Evolutionary conservation across 1,139 yeast genomes (phyloP).

Genomic region (Suhomyces taliae): DNA sequence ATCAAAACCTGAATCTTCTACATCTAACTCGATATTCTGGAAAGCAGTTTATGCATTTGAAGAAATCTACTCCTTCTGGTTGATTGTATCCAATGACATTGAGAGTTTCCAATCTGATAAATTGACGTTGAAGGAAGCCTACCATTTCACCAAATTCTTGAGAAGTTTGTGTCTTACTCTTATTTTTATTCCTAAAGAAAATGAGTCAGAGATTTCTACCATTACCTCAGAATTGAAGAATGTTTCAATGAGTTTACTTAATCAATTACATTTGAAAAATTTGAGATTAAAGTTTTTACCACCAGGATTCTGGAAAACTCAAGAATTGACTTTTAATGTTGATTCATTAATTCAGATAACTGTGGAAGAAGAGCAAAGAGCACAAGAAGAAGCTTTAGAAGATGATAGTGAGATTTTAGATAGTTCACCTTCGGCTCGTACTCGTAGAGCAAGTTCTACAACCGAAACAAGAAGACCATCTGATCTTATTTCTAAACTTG

Average conservation of each 20-base stretch:
- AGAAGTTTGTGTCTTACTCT: constrained; percentile 55
- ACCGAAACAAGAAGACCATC: neutral
- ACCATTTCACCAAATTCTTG: constrained; percentile 48
- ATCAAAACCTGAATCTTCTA: constrained; percentile 10
- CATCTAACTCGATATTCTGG: constrained; percentile 27
- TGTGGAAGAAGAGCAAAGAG: constrained; percentile 39
- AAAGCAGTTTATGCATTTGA: constrained; percentile 37
- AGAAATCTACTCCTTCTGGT: constrained; percentile 55
- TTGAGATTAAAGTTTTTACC: constrained; percentile 60
- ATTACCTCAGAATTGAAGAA: constrained; percentile 25
- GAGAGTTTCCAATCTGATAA: constrained; percentile 53
- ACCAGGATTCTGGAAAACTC: constrained; percentile 57
- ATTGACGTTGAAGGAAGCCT: constrained; percentile 48
- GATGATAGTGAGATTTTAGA: constrained; percentile 12
- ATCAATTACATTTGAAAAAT: constrained; percentile 71
- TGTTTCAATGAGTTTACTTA: constrained; percentile 53
- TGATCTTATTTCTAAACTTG: constrained; percentile 26
- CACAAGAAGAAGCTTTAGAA: constrained; percentile 18
- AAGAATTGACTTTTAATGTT: constrained; percentile 27
- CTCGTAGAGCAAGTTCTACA: neutral
- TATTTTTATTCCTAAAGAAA: constrained; percentile 44
- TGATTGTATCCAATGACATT: constrained; percentile 66
- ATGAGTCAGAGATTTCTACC: constrained; percentile 10
- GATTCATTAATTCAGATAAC: constrained; percentile 33
- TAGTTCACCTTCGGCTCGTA: neutral